Conservation (phyloP, 176 grass and related monocot genomes). For the Carex myosuroides region DNA sequence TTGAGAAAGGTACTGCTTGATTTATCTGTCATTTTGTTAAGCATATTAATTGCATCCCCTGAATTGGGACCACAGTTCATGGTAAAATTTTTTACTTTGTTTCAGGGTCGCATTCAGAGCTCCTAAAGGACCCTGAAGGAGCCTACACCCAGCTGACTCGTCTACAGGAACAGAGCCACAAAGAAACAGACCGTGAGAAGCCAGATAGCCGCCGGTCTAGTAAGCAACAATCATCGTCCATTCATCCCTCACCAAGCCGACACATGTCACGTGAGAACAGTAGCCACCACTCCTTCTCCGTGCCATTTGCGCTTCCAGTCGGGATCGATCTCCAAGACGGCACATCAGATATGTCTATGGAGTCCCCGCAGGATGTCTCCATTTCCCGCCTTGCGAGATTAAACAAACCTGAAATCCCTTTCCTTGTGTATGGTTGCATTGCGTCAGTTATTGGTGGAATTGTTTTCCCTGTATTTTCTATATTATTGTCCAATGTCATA, state of each 20-base stretch:
- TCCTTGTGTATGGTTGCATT: constrained; percentile 69
- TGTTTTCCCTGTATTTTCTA: constrained; percentile 69
- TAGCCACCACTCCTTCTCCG: constrained; percentile 65
- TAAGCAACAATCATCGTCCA: constrained; percentile 42
- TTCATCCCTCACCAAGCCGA: constrained; percentile 43
- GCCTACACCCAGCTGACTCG: constrained; percentile 78
- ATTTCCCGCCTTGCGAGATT: constrained; percentile 70
- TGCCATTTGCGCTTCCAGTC: constrained; percentile 49
- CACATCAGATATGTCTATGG: constrained; percentile 29
- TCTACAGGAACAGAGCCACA: constrained; percentile 64
- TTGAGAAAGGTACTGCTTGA: constrained; percentile 66
- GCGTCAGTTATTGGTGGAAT: constrained; percentile 57
- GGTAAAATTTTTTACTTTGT: constrained; percentile 17
- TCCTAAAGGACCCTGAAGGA: constrained; percentile 64
- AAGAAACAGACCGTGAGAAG: constrained; percentile 38
- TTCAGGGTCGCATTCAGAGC: constrained; percentile 63
- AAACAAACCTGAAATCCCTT: constrained; percentile 72
- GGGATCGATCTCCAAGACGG: constrained; percentile 51
- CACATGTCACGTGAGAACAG: constrained; percentile 56
- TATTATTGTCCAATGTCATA: constrained; percentile 78
- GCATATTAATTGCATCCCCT: not conserved
- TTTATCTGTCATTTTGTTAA: not conserved
- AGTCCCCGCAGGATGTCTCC: constrained; percentile 53
- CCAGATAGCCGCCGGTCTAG: constrained; percentile 32
- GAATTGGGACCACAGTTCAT: not conserved